These are phyloP conservation scores for Arthrobotrys sinensis DNA, from an alignment of 2,329 filamentous ascomycete species.

Conservation along the genomic window DNA sequence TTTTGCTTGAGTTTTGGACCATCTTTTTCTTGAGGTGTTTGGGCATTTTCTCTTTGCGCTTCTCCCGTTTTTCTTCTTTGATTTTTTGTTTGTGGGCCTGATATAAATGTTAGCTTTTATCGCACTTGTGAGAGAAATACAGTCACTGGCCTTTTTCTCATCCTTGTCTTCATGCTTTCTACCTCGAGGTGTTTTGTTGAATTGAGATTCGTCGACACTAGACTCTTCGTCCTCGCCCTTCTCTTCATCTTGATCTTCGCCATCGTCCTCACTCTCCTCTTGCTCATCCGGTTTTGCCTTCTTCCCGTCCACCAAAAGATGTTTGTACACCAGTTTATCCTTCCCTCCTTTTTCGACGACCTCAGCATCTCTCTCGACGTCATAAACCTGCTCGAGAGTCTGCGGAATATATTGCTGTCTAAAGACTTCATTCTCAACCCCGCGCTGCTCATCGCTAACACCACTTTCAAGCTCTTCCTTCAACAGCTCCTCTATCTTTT, in stretches of 20 bases:
- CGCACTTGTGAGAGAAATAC: constrained; percentile 14
- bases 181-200: constrained; percentile 78
- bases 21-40: constrained; percentile 96
- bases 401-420: constrained; percentile 96
- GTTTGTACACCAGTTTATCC: constrained; percentile 85
- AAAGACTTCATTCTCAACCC: constrained; percentile 92
- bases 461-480: constrained; percentile 68
- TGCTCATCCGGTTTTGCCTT: constrained; percentile 53
- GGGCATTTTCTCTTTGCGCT: constrained; percentile 94
- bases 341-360: constrained; percentile 81
- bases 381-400: constrained; percentile 94
- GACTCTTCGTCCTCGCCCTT: constrained; percentile 32
- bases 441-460: constrained; percentile 71
- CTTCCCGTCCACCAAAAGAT: constrained; percentile 80
- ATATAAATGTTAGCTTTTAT: constrained; percentile 42
- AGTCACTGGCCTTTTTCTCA: constrained; percentile 77
- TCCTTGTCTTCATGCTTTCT: constrained; percentile 94
- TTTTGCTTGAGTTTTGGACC: constrained; percentile 73
- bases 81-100: constrained; percentile 85
- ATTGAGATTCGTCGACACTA: constrained; percentile 47
- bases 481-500: constrained; percentile 61
- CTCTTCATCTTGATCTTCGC: constrained; percentile 34
- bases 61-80: constrained; percentile 95
- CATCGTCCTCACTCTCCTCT: constrained; percentile 22
- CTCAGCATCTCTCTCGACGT: constrained; percentile 90